Conservation (phyloP, 306 rosid genomes). For the Cucumis hystrix region DNA sequence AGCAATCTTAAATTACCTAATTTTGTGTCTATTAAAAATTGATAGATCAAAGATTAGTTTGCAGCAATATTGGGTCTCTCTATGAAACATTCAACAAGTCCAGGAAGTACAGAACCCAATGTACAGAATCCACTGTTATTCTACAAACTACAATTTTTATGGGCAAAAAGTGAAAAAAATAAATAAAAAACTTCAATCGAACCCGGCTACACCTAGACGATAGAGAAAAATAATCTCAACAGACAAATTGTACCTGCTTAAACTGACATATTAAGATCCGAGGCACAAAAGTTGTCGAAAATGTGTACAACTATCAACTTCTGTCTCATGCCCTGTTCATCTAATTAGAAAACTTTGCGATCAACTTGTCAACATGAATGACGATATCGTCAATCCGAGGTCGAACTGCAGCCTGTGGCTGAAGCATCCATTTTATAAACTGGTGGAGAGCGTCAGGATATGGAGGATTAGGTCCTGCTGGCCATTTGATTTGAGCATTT, state of each 20-base stretch:
- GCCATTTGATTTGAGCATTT: conserved; percentile 93
- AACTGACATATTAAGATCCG: not conserved
- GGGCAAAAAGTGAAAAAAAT: not conserved
- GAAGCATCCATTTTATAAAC: conserved; percentile 99
- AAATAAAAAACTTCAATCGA: not conserved
- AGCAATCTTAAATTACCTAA: too few relatives aligned
- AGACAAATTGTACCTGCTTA: not conserved
- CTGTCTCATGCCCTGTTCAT: not conserved
- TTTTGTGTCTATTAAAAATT: too few relatives aligned
- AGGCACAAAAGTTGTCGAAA: not conserved
- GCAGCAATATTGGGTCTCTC: not conserved
- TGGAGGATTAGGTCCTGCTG: conserved; percentile 73
- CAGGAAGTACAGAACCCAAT: not conserved
- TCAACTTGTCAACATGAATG: conserved; percentile 88
- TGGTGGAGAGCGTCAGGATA: conserved; percentile 94
- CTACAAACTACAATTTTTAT: not conserved
- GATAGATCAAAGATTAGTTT: not conserved
- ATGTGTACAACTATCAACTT: not conserved
- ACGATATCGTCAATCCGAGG: conserved; percentile 80
- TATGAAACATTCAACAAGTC: not conserved
- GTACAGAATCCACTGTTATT: not conserved
- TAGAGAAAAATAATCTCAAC: not conserved
- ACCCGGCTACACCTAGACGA: not conserved
- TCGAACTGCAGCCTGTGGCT: conserved; percentile 73
- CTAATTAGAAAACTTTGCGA: conserved; percentile 59